Base-by-base conservation (phyloP, 495 filamentous ascomycete genomes). In the Corynascus novoguineensis region DNA sequence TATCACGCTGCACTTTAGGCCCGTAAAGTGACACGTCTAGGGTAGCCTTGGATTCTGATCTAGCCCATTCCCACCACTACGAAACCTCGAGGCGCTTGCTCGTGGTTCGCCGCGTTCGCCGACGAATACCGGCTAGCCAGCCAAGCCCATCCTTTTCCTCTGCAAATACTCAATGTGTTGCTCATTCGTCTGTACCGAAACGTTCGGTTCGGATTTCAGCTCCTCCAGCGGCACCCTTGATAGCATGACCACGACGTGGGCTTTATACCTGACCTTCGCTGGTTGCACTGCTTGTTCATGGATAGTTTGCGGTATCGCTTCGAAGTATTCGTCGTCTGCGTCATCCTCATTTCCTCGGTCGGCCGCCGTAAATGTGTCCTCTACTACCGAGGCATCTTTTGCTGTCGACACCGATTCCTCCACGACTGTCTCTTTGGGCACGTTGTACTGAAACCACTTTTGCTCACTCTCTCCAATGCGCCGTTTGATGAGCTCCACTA, bases 401-500 rank as follows among this genome's bases (percentile, higher is more conserved):
- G 65, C 41, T 27, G 65, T 38, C 25, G 55, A 55, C 8, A 59
- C 34, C 42, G 66, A n/a, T 17, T 64, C 58, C 58, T 48, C 65
- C 61, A 45, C 54, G 44, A 73, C 65, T 25, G 68, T 50, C 50
- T 72, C 60, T 48, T 71, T 70, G 27, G 84, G 59, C 5, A 72
- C 62, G 41, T 77, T 80, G 57, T 89, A 89, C 65, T 88, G 83
- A 61, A 71, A 88, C 79, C 80, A 85, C 53, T 71, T 72, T 40
- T 73, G 72, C 1, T 75, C 74, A 40, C 66, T 65, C 49, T 78
- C 72, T n/a, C 56, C 70, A 41, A 89, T 71, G 27, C 81, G 75
- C 21, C 83, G 71, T 60, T 86, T 86, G 12, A 80, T 73, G 15
- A 88, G 81, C 68, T 89, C 86, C 28, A 77, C 75, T 22, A 88